phyloP scores from a whole-genome alignment of 495 filamentous ascomycete genomes.

The Podospora pseudoanserina region DNA sequence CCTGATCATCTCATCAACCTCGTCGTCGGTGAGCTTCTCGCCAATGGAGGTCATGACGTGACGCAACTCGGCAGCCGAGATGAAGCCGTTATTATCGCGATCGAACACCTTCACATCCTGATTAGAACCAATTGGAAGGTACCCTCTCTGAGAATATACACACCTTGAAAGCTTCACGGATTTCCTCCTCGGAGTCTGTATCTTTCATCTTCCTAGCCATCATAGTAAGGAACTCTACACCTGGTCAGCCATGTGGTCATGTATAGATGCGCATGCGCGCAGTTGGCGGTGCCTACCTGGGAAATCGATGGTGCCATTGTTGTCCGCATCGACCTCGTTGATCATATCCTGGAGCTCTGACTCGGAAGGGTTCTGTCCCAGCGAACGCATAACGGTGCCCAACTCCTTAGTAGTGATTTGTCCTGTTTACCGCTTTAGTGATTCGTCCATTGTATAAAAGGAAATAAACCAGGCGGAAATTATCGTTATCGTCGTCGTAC shows the following conservation, averaged over 20 bases:
- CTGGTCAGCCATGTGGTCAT: slow-evolving; percentile 30
- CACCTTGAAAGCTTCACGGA: slow-evolving; percentile 72
- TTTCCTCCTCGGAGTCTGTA: slow-evolving; percentile 98
- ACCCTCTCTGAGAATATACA: not conserved
- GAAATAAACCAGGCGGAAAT: not conserved
- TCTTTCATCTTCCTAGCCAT: slow-evolving; percentile 99
- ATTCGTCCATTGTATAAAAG: slow-evolving; percentile 1
- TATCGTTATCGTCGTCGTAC: not conserved
- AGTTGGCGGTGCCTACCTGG: slow-evolving; percentile 60
- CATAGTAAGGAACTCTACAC: slow-evolving; percentile 94
- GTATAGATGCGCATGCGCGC: not conserved
- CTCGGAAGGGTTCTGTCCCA: slow-evolving; percentile 98
- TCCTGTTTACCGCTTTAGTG: slow-evolving; percentile 52
- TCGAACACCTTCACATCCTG: slow-evolving; percentile 77
- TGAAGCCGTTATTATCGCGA: slow-evolving; percentile 99
- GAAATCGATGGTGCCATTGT: slow-evolving; percentile 99
- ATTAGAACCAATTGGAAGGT: not conserved
- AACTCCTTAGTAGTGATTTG: slow-evolving; percentile 99
- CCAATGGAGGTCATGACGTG: slow-evolving; percentile 99
- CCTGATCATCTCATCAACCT: slow-evolving; percentile 99
- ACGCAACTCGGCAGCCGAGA: slow-evolving; percentile 93
- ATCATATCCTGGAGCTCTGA: slow-evolving; percentile 99
- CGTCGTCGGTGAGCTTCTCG: slow-evolving; percentile 98
- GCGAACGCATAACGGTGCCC: slow-evolving; percentile 98
- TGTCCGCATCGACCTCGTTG: slow-evolving; percentile 99